A percentile compares a stretch with the other conserved stretches of the same genome.
Evolutionary conservation across 2,329 filamentous ascomycete species (phyloP).

Genomic region (Alternaria ventricosa): DNA sequence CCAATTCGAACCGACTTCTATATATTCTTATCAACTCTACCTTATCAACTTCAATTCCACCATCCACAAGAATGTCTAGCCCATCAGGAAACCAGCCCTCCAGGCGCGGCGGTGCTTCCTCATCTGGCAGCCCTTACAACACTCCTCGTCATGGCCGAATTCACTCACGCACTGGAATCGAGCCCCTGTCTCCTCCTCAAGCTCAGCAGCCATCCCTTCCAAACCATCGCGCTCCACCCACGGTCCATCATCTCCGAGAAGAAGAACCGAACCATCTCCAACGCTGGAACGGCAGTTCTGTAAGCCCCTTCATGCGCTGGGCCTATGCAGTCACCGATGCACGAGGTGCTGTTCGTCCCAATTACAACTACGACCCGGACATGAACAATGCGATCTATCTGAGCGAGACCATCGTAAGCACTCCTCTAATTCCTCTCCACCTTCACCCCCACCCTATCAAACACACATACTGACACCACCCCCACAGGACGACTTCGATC

Average conservation of each 20-base stretch:
- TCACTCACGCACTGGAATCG: neutral
- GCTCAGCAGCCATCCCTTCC: neutral
- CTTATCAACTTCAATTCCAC: neutral
- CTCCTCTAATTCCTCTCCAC: neutral
- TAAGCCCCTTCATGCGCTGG: conserved; percentile 6
- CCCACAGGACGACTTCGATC: conserved; percentile 7
- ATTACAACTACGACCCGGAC: conserved; percentile 3
- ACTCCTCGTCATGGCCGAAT: neutral
- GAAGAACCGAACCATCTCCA: neutral
- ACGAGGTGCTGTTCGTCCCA: neutral
- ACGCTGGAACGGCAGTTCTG: neutral
- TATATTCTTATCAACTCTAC: neutral
- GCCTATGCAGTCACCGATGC: neutral
- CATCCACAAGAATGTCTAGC: neutral
- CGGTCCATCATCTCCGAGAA: neutral
- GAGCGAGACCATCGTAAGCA: neutral
- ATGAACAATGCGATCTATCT: conserved; percentile 3
- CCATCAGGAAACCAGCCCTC: neutral
- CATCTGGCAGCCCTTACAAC: neutral
- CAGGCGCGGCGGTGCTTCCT: neutral
- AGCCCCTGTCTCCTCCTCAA: neutral
- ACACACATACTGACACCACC: neutral
- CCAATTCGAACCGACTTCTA: neutral
- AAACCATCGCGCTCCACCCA: neutral
- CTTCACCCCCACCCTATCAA: neutral